phyloP scores from a whole-genome alignment of 2,329 filamentous ascomycete species.

The Aaosphaeria pasadenensis region DNA sequence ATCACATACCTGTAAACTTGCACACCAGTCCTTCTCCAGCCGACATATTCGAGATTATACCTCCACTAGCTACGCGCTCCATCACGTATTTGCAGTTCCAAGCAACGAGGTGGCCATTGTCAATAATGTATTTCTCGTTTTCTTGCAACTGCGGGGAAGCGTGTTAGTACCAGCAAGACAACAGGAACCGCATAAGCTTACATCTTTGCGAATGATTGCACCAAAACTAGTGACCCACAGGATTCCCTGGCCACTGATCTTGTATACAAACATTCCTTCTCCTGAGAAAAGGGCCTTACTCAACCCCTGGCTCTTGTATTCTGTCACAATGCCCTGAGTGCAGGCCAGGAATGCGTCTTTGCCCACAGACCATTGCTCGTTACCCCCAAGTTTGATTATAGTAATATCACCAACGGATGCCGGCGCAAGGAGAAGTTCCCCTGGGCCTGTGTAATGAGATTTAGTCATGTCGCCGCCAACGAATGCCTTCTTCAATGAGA shows the following conservation, averaged over 20 bases:
- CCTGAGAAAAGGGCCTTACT: slow-evolving; percentile 92
- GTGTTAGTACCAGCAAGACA: neutral
- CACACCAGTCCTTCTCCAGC: slow-evolving; percentile 88
- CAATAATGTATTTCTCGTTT: slow-evolving; percentile 85
- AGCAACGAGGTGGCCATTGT: slow-evolving; percentile 89
- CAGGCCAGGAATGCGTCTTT: slow-evolving; percentile 82
- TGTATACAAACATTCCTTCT: slow-evolving; percentile 88
- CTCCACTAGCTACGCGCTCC: slow-evolving; percentile 84
- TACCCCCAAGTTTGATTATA: slow-evolving; percentile 68
- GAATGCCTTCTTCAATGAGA: slow-evolving; percentile 88
- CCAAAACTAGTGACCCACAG: slow-evolving; percentile 92
- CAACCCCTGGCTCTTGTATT: slow-evolving; percentile 81
- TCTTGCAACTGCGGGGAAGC: slow-evolving; percentile 44
- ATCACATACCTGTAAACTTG: slow-evolving; percentile 70
- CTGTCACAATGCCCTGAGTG: slow-evolving; percentile 83
- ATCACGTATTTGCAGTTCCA: slow-evolving; percentile 96
- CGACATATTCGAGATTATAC: slow-evolving; percentile 82
- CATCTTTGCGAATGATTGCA: slow-evolving; percentile 91
- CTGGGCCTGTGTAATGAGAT: slow-evolving; percentile 83
- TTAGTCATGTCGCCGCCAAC: slow-evolving; percentile 74
- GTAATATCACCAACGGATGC: slow-evolving; percentile 80
- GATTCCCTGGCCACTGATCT: slow-evolving; percentile 75
- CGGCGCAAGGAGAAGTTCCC: slow-evolving; percentile 83
- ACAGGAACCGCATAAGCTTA: slow-evolving; percentile 46
- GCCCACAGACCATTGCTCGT: slow-evolving; percentile 78